Evolutionary conservation across 257 asterid species (phyloP).

Genomic region (Paraleonurus japonicus): DNA sequence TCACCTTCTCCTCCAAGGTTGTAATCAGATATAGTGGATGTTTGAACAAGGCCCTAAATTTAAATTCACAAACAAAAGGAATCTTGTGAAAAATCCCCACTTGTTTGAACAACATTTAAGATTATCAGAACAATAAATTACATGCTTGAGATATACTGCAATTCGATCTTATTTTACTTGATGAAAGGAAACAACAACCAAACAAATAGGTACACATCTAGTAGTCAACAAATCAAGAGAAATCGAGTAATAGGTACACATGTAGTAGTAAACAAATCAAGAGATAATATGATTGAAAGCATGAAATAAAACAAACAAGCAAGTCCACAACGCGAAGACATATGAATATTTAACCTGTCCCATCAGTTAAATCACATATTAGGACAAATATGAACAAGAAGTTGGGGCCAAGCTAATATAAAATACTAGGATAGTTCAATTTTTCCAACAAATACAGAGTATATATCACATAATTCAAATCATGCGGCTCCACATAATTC

Average conservation of each 20-base stretch:
- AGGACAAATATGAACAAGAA: slow-evolving; percentile 14
- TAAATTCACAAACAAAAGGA: slow-evolving; percentile 16
- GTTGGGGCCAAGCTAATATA: background rate
- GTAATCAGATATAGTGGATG: slow-evolving; percentile 69
- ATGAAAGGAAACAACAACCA: slow-evolving; percentile 1
- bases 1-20: slow-evolving; percentile 86
- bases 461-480: background rate
- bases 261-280: background rate
- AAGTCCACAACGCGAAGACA: slow-evolving; percentile 1
- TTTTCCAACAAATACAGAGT: slow-evolving; percentile 2
- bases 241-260: slow-evolving; percentile 10
- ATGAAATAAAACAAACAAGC: slow-evolving; percentile 4
- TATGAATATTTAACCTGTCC: background rate
- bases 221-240: background rate
- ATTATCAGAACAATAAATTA: background rate
- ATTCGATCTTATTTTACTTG: background rate
- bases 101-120: background rate
- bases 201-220: slow-evolving; percentile 4
- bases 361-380: background rate
- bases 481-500: background rate
- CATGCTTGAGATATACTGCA: background rate
- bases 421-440: background rate
- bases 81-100: background rate
- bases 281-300: slow-evolving; percentile 5
- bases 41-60: slow-evolving; percentile 41